Base-by-base conservation (phyloP, 345 rosid species). In the Eucalyptus guilfoylei region DNA sequence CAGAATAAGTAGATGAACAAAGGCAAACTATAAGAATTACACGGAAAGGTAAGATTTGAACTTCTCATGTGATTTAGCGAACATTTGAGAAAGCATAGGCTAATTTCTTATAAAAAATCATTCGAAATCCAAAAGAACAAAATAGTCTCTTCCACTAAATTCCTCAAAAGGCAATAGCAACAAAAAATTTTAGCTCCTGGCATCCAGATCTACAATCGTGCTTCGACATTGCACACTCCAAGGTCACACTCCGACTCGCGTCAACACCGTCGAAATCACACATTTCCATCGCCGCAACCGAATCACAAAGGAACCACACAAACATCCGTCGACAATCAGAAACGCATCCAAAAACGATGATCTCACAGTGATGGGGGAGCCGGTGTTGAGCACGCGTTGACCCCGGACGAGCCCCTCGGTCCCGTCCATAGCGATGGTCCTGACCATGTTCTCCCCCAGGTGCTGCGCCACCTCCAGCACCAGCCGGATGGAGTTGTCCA, bases 381-480 rank as follows among this genome's bases (percentile, higher is more conserved):
- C 99, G 4, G 98, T 97, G 88, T 98, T 97, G 86, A 98, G 96
- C 80, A 98, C 98, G 40, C 91, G 94, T 89, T 95, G 94, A 19
- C 99, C 99, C 88, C 99, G 92, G 23, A 96, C 97, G 24, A 98
- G 91, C 44, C 99, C 99, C 76, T 97, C 98, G 30, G 99, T 96
- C 48, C 96, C 99, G 89, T 97, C 99, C 99, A 98, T 97, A 89
- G 99, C 99, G 88, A 98, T 97, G 60, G 99, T 96, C 93, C 99
- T 92, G 9, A 97, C 99, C 28, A 93, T 89, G 88, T 90, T 94
- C 93, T 94, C 98, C 11, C 99, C 99, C 96, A 98, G 91, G 37
- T 98, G 99, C 94, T 97, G 99, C 45, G 99, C 96, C 86, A 98
- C 99, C 93, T 98, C 99, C 37, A 98, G 95, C 19, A 98, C 99